Conservation (phyloP, 768 basidiomycete genomes). For the Boletus sp. region DNA sequence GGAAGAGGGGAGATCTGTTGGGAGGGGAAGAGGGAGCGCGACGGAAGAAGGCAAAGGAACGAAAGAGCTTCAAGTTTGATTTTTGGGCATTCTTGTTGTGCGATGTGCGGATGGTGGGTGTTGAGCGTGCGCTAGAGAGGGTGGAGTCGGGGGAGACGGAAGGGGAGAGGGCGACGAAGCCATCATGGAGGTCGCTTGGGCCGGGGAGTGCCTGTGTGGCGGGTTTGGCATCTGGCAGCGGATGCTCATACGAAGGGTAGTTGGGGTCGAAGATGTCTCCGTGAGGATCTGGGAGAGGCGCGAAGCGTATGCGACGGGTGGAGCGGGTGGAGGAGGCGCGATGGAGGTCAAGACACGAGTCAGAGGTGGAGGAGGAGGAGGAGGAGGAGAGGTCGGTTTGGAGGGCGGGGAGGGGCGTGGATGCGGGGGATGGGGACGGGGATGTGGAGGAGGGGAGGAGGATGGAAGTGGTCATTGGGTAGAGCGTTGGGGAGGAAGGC, state of each 20-base stretch:
- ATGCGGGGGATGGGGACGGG: constrained; percentile 10
- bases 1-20: constrained; percentile 5
- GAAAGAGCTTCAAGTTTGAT: constrained; percentile 20
- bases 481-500: not conserved
- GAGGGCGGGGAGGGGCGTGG: constrained; percentile 12
- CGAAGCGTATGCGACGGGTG: constrained; percentile 63
- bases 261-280: constrained; percentile 34
- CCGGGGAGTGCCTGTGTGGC: not conserved
- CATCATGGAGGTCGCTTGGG: constrained; percentile 4
- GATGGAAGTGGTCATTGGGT: constrained; percentile 20
- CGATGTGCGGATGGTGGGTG: constrained; percentile 20
- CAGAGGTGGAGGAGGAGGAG: constrained; percentile 20
- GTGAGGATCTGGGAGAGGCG: constrained; percentile 79
- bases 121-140: constrained; percentile 20
- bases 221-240: constrained; percentile 17
- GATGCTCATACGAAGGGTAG: constrained; percentile 31
- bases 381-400: constrained; percentile 17
- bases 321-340: constrained; percentile 6
- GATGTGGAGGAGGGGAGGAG: constrained; percentile 17
- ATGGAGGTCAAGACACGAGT: constrained; percentile 18
- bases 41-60: constrained; percentile 22
- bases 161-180: constrained; percentile 14
- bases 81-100: constrained; percentile 1
- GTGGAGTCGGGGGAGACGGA: constrained; percentile 20
- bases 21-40: constrained; percentile 11